Conservation (phyloP, 139 green algal genomes). For the Chlorella sp. region DNA sequence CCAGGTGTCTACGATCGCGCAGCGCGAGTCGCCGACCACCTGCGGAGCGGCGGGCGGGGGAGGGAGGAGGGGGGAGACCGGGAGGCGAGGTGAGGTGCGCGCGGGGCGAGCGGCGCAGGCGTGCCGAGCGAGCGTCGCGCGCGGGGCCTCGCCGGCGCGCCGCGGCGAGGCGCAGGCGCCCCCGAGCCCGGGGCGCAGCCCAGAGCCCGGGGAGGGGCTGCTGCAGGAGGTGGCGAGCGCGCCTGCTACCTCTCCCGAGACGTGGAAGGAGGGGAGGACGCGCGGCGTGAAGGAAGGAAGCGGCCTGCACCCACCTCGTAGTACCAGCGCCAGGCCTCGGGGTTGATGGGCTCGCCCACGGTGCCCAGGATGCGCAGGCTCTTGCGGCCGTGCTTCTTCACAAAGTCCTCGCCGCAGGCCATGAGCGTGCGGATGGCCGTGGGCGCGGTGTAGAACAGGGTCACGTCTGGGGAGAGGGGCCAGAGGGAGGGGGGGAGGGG, state of each 20-base stretch:
- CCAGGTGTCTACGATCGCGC: conserved; percentile 95
- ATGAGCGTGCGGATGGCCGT: conserved; percentile 93
- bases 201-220: too few species aligned
- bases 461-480: too few species aligned
- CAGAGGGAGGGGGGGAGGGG: too few species aligned
- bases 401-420: conserved; percentile 75
- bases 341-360: conserved; percentile 99
- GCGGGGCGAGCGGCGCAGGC: neutral
- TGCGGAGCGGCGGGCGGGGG: conserved; percentile 6
- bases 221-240: too few species aligned
- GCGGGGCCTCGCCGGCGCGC: neutral
- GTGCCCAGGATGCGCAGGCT: conserved; percentile 86
- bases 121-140: neutral
- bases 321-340: conserved; percentile 97
- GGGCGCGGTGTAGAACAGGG: conserved; percentile 95
- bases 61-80: neutral
- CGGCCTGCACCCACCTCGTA: conserved; percentile 54
- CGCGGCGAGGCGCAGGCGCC: too few species aligned
- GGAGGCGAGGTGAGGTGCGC: neutral
- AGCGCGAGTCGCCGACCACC: conserved; percentile 66
- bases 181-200: too few species aligned
- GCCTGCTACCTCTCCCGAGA: neutral
- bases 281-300: too few species aligned
- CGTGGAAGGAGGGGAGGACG: too few species aligned
- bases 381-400: conserved; percentile 53